Evolutionary conservation across 495 filamentous ascomycete genomes (phyloP).

Genomic region (Clohesyomyces aquaticus): DNA sequence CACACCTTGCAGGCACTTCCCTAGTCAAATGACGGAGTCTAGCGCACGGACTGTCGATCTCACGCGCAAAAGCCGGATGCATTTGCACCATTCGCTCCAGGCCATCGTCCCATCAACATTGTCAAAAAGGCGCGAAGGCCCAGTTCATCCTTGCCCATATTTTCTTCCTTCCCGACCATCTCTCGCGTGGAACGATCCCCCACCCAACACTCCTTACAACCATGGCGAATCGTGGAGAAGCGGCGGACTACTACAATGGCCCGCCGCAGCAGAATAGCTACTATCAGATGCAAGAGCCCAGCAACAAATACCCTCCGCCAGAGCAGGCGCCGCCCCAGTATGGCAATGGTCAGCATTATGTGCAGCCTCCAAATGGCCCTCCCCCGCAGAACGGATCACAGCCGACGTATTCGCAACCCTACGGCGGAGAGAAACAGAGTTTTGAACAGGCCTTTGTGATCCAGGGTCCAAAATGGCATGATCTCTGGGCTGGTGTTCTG

Average conservation of each 20-base stretch:
- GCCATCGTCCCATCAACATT: not conserved
- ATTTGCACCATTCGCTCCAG: not conserved
- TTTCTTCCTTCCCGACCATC: not conserved
- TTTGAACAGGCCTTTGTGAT: conserved; percentile 83
- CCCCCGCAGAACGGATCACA: conserved; percentile 3
- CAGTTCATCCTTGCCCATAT: not conserved
- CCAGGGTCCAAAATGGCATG: conserved; percentile 82
- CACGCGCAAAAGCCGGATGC: not conserved
- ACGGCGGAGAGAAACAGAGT: conserved; percentile 52
- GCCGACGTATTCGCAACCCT: conserved; percentile 1
- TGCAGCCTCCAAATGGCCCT: not conserved
- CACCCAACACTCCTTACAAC: not conserved
- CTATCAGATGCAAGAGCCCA: conserved; percentile 24
- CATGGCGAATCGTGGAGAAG: conserved; percentile 34
- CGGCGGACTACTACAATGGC: conserved; percentile 37
- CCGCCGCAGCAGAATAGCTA: conserved; percentile 6
- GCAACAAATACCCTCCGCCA: conserved; percentile 15
- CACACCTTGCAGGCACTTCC: not conserved
- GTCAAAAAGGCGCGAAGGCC: not conserved
- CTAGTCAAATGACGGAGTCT: conserved; percentile 2
- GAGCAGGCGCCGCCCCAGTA: conserved; percentile 29
- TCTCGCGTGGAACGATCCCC: not conserved
- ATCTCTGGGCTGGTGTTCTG: conserved; percentile 82
- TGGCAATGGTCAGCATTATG: conserved; percentile 20
- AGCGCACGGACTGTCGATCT: not conserved